A percentile compares a stretch with the other conserved stretches of the same genome.
Conservation (phyloP, 148 eudicot genomes). For the Linanthus parryae region DNA sequence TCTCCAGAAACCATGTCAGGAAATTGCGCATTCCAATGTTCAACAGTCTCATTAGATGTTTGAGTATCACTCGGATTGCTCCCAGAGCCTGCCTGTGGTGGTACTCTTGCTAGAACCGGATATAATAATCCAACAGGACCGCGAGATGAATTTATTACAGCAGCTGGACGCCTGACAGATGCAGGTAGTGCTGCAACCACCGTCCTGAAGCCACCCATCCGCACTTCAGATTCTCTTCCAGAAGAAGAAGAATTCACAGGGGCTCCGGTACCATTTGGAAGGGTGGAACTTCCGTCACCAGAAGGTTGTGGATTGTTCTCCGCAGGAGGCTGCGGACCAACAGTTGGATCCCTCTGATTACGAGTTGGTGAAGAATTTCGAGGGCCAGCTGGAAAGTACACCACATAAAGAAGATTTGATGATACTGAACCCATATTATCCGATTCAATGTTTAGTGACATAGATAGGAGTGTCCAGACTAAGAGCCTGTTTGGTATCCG, state of each 20-base stretch:
- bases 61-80: conserved; percentile 23
- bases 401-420: too few relatives aligned
- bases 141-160: conserved; percentile 30
- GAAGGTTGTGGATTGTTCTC: conserved; percentile 19
- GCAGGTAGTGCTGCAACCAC: conserved; percentile 41
- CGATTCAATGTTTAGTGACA: not conserved
- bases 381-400: too few relatives aligned
- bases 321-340: conserved; percentile 23
- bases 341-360: conserved; percentile 26
- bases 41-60: conserved; percentile 16
- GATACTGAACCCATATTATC: not conserved
- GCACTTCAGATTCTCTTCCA: conserved; percentile 24
- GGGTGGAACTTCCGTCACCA: conserved; percentile 21
- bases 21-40: conserved; percentile 14
- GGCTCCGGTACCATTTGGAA: conserved; percentile 11
- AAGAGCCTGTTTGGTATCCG: too few relatives aligned
- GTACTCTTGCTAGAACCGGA: conserved; percentile 47
- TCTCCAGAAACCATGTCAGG: conserved; percentile 11
- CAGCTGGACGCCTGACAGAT: conserved; percentile 18
- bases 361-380: too few relatives aligned
- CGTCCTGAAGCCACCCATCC: conserved; percentile 38
- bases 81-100: conserved; percentile 29
- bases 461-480: too few relatives aligned
- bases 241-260: too few relatives aligned
- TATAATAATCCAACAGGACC: conserved; percentile 31